These are phyloP conservation scores for Globisporangium radiosum DNA, from an alignment of 352 stramenopile genomes.

Conservation along the genomic window DNA sequence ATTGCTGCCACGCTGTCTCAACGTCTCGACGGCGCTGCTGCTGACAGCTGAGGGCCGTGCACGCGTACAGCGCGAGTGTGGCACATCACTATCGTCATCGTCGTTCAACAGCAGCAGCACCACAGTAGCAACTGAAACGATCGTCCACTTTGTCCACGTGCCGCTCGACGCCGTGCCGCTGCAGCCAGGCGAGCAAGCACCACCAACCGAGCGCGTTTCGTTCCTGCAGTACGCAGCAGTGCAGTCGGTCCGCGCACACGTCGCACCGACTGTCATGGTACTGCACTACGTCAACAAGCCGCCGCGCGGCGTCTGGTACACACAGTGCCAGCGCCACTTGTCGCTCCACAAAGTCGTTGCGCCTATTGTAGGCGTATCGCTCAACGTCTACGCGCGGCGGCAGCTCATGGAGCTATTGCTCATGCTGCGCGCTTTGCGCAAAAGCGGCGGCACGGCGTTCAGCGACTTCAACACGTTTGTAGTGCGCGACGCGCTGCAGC, in stretches of 20 bases:
- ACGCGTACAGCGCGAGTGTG: background rate
- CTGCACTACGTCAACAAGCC: constrained; percentile 29
- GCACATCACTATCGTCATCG: background rate
- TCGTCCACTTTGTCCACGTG: constrained; percentile 35
- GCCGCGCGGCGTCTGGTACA: constrained; percentile 37
- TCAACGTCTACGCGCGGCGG: constrained; percentile 17
- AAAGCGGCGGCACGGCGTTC: constrained; percentile 33
- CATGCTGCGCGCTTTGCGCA: constrained; percentile 27
- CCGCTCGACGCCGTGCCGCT: constrained; percentile 19
- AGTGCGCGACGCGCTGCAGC: constrained; percentile 12
- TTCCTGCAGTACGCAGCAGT: constrained; percentile 34
- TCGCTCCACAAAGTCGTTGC: constrained; percentile 33
- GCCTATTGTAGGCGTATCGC: constrained; percentile 10
- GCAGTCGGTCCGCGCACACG: constrained; percentile 19
- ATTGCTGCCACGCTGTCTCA: constrained; percentile 17
- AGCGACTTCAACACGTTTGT: constrained; percentile 38
- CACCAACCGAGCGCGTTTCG: constrained; percentile 20
- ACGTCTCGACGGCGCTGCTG: constrained; percentile 16
- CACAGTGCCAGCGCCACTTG: constrained; percentile 35
- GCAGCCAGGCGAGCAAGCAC: background rate
- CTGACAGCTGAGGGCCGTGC: constrained; percentile 3
- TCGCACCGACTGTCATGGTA: constrained; percentile 26
- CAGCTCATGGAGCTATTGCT: constrained; percentile 29
- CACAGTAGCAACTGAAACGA: background rate
- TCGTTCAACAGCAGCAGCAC: background rate